Percentiles rank a stretch among this genome's conserved stretches.
Evolutionary conservation across 202 grass and related monocot genomes (phyloP).

Genomic region (Musa balbisiana): DNA sequence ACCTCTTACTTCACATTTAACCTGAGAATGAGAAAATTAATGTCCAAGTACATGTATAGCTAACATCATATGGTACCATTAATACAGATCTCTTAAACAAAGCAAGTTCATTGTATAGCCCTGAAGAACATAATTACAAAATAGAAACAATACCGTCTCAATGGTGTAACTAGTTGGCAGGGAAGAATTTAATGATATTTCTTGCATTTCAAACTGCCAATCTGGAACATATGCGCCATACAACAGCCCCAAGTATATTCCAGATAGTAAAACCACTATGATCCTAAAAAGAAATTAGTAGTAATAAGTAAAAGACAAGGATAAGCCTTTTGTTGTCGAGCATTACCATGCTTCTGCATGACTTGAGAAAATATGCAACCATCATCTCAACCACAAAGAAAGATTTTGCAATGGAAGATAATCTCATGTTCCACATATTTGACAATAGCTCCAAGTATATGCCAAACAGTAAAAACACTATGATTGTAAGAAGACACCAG

Average conservation of each 20-base stretch:
- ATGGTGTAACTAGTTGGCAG: constrained; percentile 33
- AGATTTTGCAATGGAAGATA: neutral
- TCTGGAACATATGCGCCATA: constrained; percentile 58
- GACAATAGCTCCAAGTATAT: constrained; percentile 51
- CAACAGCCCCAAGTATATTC: constrained; percentile 48
- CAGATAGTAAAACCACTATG: constrained; percentile 39
- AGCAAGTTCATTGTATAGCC: neutral
- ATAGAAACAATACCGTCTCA: constrained; percentile 27
- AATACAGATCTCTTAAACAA: neutral
- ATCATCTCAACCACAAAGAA: neutral
- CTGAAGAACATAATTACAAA: neutral
- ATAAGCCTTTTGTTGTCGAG: neutral
- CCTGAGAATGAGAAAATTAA: constrained; percentile 35
- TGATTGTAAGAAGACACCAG: constrained; percentile 32
- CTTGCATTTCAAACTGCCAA: constrained; percentile 52
- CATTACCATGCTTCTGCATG: neutral
- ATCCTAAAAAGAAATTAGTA: constrained; percentile 34
- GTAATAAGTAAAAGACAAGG: neutral
- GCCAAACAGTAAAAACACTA: constrained; percentile 40
- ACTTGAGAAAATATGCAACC: neutral
- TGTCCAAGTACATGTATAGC: neutral
- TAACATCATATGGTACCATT: neutral
- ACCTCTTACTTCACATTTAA: constrained; percentile 72
- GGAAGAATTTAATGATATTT: constrained; percentile 44
- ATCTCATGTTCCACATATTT: neutral